Base-by-base conservation (phyloP, 163 green algal species). In the Chloromonas sp. region DNA sequence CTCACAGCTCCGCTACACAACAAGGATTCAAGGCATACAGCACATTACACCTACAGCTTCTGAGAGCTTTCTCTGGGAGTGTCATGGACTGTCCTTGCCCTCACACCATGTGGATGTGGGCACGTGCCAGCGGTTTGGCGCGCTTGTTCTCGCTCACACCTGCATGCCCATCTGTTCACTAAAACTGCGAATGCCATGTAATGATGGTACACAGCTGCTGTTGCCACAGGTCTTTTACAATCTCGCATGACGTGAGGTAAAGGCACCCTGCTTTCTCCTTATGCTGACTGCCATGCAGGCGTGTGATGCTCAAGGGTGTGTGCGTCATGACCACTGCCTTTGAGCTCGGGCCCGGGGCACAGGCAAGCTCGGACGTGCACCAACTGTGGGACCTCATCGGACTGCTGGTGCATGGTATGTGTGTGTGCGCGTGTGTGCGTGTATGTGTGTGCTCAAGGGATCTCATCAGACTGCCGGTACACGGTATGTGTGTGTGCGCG, bases 261-360 rank as follows among this genome's bases (percentile, higher is more conserved):
- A 36, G 36, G 36, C 36, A 36, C 36, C 36, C 36, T 36, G 36
- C 36, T 36, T 36, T 36, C 36, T 36, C 36, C 36, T 36, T 36
- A 36, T 82, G 36, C 36, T 86, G 61, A 82, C 36, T 11, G 81
- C 85, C 8, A 60, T 90, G 77, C 81, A 86, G 88, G 58, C 57
- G 79, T 0, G 84, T 93, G 61, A 60, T 70, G 3, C 82, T 84
- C 76, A 79, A 90, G 74, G 88, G 84, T 2, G 71, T 92, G 62
- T 92, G 86, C 82, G 71, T 91, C 3, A 82, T 89, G 62, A 82
- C 78, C 2, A 85, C 82, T 5, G 89, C 89, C 0, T 92, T 90
- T 78, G 89, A 92, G 60, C 86, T 91, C 60, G 88, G 87, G 14
- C 87, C 84, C n/a, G 78, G 79, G 62, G n/a, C 57, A 3, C 59